Base-by-base conservation (phyloP, 2,329 filamentous ascomycete species). In the Colletotrichum phormii region DNA sequence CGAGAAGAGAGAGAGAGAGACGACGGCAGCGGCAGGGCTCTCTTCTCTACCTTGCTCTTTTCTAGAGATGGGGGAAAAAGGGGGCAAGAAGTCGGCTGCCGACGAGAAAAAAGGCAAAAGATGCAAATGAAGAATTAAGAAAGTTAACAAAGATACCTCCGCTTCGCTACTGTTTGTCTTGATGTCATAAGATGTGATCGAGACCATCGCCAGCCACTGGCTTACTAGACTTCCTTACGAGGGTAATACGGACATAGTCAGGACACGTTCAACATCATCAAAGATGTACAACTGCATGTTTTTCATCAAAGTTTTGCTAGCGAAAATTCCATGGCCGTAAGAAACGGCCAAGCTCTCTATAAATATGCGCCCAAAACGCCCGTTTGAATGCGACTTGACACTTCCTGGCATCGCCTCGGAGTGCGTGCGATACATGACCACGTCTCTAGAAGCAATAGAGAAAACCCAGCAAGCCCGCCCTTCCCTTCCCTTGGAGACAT, bases 291-390 rank as follows among this genome's bases (percentile, higher is more conserved):
- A 24, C 24, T 26, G 9, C 24, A 8, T 35, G 7, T 51, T 22
- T 22, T 42, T 59, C 42, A 59, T 70, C 37, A 53, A 4, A 12
- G n/a, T 33, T 22, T 42, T 54, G 55, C 29, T 37, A 24, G 54
- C 4, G n/a, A 3, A 55, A 8, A 51, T 29, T 42, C 37, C 29
- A 60, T 42, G 62, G 62, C 31, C 31, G 42, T 35, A n/a, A 4
- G 54, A 11, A 29, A 60, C 46, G 46, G 22, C 64, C 58, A 31
- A 49, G 51, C 15, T 42, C 35, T 42, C 53, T 72, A 65, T 72
- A 71, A 69, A n/a, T 53, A n/a, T 64, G 46, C 65, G 54, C 70
- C 70, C 22, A 46, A 9, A 69, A 72, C 70, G 65, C 70, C 70
- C 42, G 46, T 26, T 26, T 15, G 68, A 54, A 69, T 72, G 65